Evolutionary conservation across 2,329 filamentous ascomycete species (phyloP).

Genomic region (Calonectria ilicicola): DNA sequence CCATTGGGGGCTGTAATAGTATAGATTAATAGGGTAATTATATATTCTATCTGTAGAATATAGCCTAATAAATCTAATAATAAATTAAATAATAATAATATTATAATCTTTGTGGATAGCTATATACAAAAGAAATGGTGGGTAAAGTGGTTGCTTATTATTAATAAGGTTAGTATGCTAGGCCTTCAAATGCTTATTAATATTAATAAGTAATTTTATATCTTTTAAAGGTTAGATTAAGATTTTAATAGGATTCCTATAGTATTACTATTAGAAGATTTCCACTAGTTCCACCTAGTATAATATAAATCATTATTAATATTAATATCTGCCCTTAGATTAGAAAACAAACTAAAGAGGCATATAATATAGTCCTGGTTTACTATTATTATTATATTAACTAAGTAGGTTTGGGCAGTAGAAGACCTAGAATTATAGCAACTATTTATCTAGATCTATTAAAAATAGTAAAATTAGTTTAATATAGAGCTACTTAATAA

Average conservation of each 20-base stretch:
- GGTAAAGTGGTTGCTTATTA: neutral
- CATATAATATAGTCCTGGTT: neutral
- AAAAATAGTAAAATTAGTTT: neutral
- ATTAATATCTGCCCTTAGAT: neutral
- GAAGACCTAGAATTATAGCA: neutral
- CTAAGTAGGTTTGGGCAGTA: neutral
- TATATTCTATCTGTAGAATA: neutral
- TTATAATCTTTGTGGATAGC: neutral
- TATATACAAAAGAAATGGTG: neutral
- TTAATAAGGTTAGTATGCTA: slow-evolving; percentile 2
- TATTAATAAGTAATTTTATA: neutral
- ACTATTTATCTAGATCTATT: neutral
- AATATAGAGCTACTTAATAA: neutral
- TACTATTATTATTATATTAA: neutral
- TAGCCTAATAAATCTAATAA: neutral
- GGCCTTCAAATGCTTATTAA: neutral
- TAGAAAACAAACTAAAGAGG: neutral
- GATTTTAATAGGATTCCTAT: neutral
- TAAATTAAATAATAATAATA: neutral
- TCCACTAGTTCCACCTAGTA: neutral
- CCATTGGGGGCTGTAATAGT: neutral
- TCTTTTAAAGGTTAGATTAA: neutral
- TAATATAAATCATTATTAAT: neutral
- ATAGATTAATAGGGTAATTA: neutral
- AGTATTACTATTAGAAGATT: neutral